Percentiles rank a stretch among this genome's conserved stretches.
These are phyloP conservation scores for Tolypocladium ovalisporum DNA, from an alignment of 2,329 filamentous ascomycete genomes.

Conservation along the genomic window DNA sequence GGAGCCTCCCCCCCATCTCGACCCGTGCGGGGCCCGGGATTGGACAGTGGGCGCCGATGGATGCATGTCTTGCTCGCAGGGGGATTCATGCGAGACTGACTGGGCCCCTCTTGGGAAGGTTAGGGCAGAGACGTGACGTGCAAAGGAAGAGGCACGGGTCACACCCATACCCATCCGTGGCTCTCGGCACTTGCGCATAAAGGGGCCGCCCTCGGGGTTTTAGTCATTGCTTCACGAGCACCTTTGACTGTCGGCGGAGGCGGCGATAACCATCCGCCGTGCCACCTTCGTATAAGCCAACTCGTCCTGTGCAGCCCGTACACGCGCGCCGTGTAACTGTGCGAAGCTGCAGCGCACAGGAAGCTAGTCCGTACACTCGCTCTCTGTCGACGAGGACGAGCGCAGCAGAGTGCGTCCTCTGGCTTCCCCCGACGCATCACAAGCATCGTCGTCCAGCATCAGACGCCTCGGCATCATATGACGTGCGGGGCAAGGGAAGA, in stretches of 20 bases:
- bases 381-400: background rate
- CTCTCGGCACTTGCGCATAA: background rate
- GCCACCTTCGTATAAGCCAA: background rate
- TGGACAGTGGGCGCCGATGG: background rate
- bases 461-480: background rate
- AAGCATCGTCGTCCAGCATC: background rate
- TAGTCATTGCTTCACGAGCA: background rate
- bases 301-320: background rate
- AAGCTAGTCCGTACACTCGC: background rate
- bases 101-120: background rate
- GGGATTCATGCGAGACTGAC: background rate
- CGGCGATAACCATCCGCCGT: background rate
- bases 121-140: background rate
- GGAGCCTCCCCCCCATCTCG: background rate
- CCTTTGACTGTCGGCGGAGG: background rate
- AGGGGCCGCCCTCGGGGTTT: too few species aligned
- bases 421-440: background rate
- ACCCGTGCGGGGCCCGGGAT: background rate
- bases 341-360: background rate
- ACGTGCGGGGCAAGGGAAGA: background rate
- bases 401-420: too few species aligned
- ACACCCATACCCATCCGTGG: background rate
- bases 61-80: background rate
- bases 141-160: background rate
- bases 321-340: background rate